Evolutionary conservation across 306 rosid genomes (phyloP).

Genomic region (Rosa persica): DNA sequence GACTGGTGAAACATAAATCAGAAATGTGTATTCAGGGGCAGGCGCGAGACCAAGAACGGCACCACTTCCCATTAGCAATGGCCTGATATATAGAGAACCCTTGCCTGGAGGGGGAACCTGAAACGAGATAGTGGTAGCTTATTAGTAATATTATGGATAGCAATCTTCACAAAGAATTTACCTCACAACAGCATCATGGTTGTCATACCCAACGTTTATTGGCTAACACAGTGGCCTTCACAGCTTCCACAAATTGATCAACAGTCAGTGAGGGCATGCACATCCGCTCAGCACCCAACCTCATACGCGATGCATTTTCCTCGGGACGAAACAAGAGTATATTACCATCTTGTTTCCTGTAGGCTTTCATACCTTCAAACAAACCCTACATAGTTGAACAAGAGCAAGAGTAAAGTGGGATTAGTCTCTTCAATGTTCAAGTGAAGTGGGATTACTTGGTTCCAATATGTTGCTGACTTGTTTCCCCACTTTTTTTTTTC

Average conservation of each 20-base stretch:
- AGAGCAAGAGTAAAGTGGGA: conserved; percentile 4
- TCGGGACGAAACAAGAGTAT: conserved; percentile 89
- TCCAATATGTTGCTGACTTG: neutral
- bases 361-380: conserved; percentile 96
- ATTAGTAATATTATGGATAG: conserved; percentile 6
- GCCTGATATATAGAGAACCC: conserved; percentile 94
- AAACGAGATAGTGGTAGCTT: conserved; percentile 28
- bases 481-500: neutral
- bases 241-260: conserved; percentile 88
- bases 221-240: conserved; percentile 81
- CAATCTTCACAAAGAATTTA: conserved; percentile 7
- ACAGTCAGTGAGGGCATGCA: conserved; percentile 93
- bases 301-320: conserved; percentile 86
- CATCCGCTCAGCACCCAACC: conserved; percentile 88
- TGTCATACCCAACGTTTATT: conserved; percentile 83
- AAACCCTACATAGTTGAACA: conserved; percentile 61
- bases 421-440: conserved; percentile 3
- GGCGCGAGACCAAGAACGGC: conserved; percentile 97
- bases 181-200: conserved; percentile 2
- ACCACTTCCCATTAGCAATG: conserved; percentile 95
- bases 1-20: conserved; percentile 92
- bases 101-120: conserved; percentile 93
- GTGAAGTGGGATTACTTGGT: neutral
- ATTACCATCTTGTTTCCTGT: conserved; percentile 67
- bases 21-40: conserved; percentile 93